Percentiles rank a stretch among this genome's conserved stretches.
phyloP scores from a whole-genome alignment of 164 flowering plant genomes.

The Vitis cinerea region DNA sequence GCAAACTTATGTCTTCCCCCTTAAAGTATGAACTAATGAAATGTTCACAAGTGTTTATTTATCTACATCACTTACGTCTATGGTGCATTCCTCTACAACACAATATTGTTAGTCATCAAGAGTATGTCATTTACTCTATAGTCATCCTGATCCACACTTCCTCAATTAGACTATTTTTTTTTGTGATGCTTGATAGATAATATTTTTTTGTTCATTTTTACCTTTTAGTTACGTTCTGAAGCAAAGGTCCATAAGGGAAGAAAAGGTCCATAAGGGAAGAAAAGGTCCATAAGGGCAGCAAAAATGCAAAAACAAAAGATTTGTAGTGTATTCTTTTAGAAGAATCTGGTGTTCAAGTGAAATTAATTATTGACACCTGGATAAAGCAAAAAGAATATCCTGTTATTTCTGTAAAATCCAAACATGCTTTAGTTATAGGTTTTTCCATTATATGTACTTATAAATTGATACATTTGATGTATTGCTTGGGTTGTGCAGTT shows the following conservation, averaged over 20 bases:
- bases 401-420: slow-evolving; percentile 20
- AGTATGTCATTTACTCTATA: too few species aligned
- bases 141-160: too few species aligned
- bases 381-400: slow-evolving; percentile 42
- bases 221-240: not conserved
- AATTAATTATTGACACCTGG: slow-evolving; percentile 33
- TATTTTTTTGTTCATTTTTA: not conserved
- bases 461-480: not conserved
- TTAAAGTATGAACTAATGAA: too few species aligned
- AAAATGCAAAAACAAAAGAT: slow-evolving; percentile 38
- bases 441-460: too few species aligned
- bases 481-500: slow-evolving; percentile 19
- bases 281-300: slow-evolving; percentile 30
- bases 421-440: not conserved
- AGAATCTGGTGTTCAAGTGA: slow-evolving; percentile 26
- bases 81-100: too few species aligned
- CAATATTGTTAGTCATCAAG: too few species aligned
- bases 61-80: too few species aligned
- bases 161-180: too few species aligned
- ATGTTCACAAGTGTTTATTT: too few species aligned
- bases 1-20: too few species aligned
- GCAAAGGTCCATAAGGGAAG: slow-evolving; percentile 30
- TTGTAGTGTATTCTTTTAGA: slow-evolving; percentile 31
- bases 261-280: slow-evolving; percentile 23
- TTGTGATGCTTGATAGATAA: too few species aligned